These are phyloP conservation scores for Globisporangium parvum DNA, from an alignment of 352 stramenopile genomes.

Conservation along the genomic window DNA sequence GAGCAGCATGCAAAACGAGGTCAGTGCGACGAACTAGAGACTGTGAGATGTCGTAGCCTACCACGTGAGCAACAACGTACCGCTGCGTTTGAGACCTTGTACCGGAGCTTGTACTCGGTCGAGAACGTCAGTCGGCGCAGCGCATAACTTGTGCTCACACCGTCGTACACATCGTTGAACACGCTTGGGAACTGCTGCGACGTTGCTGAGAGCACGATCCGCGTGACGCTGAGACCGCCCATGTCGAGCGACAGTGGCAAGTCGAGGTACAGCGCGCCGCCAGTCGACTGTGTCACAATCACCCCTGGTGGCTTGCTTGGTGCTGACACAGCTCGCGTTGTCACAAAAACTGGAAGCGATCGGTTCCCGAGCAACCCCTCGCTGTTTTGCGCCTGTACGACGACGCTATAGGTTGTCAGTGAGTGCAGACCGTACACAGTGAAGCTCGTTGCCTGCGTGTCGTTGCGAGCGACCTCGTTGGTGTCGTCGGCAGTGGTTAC, in stretches of 20 bases:
- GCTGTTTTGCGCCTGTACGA: constrained; percentile 28
- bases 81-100: constrained; percentile 25
- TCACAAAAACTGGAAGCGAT: constrained; percentile 16
- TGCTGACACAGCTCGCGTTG: constrained; percentile 24
- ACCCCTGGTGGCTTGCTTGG: constrained; percentile 29
- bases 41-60: no score
- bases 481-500: constrained; percentile 7
- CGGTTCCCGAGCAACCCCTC: constrained; percentile 22
- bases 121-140: constrained; percentile 27
- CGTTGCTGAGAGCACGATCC: constrained; percentile 22
- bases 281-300: constrained; percentile 21
- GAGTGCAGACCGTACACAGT: constrained; percentile 24
- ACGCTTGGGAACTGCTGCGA: constrained; percentile 30
- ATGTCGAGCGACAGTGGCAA: constrained; percentile 29
- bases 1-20: constrained; percentile 1
- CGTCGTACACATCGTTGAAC: constrained; percentile 38
- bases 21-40: no score
- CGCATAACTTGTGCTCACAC: constrained; percentile 14
- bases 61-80: neutral
- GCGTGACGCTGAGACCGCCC: constrained; percentile 25
- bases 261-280: constrained; percentile 34
- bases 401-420: constrained; percentile 26
- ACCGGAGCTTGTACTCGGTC: constrained; percentile 43
- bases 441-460: constrained; percentile 1
- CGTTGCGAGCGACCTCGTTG: constrained; percentile 3